Conservation (phyloP, 2,329 filamentous ascomycete species). For the Exophiala sp. region DNA sequence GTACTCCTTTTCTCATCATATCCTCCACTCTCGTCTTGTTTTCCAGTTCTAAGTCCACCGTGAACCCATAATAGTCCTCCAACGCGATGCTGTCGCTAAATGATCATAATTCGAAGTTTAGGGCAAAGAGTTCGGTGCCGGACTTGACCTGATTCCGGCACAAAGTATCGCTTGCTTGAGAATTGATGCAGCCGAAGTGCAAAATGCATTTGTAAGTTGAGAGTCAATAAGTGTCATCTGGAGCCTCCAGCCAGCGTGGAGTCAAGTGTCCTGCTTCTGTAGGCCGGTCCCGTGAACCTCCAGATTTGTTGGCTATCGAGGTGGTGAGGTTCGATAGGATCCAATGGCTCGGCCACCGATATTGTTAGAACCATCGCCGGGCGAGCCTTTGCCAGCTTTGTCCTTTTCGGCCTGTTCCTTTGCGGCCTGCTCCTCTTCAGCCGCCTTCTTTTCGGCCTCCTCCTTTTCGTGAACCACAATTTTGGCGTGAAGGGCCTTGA, state of each 20-base stretch:
- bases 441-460: too few species aligned
- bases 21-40: neutral
- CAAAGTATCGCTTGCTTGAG: neutral
- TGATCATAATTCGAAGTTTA: neutral
- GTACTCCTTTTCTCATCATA: neutral
- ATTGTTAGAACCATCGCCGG: conserved; percentile 25
- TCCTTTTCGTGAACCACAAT: conserved; percentile 29
- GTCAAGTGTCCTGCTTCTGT: neutral
- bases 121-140: neutral
- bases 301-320: conserved; percentile 9
- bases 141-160: neutral
- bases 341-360: conserved; percentile 26
- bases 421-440: too few species aligned
- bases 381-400: conserved; percentile 28
- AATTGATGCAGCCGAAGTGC: too few species aligned
- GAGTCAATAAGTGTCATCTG: neutral
- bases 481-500: conserved; percentile 28
- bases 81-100: neutral
- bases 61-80: neutral
- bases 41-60: neutral
- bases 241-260: neutral
- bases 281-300: neutral
- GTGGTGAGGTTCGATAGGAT: conserved; percentile 27
- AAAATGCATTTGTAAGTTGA: too few species aligned
- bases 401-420: too few species aligned